Percentiles rank a stretch among this genome's conserved stretches.
phyloP scores from a whole-genome alignment of 140 eudicot species.

The Senecio squalidus region DNA sequence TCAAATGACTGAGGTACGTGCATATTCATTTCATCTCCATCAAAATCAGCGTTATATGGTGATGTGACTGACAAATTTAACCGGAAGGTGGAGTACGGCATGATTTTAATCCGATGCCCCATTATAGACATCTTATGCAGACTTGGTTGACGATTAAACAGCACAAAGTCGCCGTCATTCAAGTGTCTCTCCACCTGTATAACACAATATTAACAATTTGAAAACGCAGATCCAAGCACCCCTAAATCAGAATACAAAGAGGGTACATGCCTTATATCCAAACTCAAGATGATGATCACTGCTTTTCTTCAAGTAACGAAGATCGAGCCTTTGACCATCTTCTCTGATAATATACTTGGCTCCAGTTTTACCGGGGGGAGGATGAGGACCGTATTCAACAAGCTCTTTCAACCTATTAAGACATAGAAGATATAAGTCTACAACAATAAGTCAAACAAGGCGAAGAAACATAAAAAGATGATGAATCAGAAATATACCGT shows the following conservation, averaged over 20 bases:
- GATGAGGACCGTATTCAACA: conserved; percentile 97
- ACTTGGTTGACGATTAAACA: conserved; percentile 96
- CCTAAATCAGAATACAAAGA: neutral
- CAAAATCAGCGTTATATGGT: conserved; percentile 99
- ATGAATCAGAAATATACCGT: conserved; percentile 39
- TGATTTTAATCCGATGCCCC: conserved; percentile 97
- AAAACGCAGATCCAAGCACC: neutral
- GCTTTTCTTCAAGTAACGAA: conserved; percentile 92
- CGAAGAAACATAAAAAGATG: neutral
- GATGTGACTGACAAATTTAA: conserved; percentile 91
- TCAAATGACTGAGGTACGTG: conserved; percentile 99
- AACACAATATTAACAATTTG: neutral
- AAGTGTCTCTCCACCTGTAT: conserved; percentile 93
- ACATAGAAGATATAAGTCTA: neutral
- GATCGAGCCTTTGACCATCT: conserved; percentile 99
- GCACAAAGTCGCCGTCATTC: conserved; percentile 94
- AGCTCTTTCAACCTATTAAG: conserved; percentile 79
- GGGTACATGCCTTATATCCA: conserved; percentile 70
- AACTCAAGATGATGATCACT: conserved; percentile 94
- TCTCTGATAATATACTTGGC: conserved; percentile 96
- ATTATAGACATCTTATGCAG: conserved; percentile 98
- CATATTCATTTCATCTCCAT: conserved; percentile 99
- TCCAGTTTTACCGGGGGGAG: conserved; percentile 99
- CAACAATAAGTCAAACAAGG: conserved; percentile 3
- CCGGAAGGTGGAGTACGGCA: conserved; percentile 98